Base-by-base conservation (phyloP, 1,284 basidiomycete species). In the Dichomitus squalens region DNA sequence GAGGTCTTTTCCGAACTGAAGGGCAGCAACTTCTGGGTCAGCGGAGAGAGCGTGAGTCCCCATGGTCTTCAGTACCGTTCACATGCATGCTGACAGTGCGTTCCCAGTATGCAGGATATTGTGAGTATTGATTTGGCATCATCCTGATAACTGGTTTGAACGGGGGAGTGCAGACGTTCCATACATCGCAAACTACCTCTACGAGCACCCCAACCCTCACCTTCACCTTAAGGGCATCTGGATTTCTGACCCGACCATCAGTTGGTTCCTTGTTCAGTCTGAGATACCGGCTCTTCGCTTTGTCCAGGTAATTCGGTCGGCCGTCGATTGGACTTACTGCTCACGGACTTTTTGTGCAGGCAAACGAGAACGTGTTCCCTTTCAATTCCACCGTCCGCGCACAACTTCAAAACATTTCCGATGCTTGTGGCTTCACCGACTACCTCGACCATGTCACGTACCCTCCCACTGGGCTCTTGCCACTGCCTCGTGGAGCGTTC, bases 351-450 rank as follows among this genome's bases (percentile, higher is more conserved):
- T 29, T 5, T 35, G 7, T 12, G 33, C 20, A 82, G 79, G 79
- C 80, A 33, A 80, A 83, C 68, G 68, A 72, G 52, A 82, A 83
- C 64, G 72, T 83, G 12, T 83, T 83, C 73, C 76, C 78, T 3
- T 75, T 75, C 67, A 74, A 72, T 56, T 68, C 64, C 27, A 61
- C 67, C 14, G 73, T 74, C 64, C 64, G 66, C 58, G 67, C 65
- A 12, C 65, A 69, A 36, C 69, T 75, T 8, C 71, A 75, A 58
- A 70, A 70, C 55, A 70, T 72, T 25, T 72, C 72, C 14, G 72
- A 74, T 57, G 63, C 66, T 1, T 80, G 78, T 53, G 76, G 76
- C 1, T 79, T 72, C 61, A 74, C 73, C 2, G 70, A 74, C 53
- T 79, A 76, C 58, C 54, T 77, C 46, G 73, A 76, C 56, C 73